phyloP scores from a whole-genome alignment of 2,329 filamentous ascomycete genomes.

The Monosporascus cannonballus region DNA sequence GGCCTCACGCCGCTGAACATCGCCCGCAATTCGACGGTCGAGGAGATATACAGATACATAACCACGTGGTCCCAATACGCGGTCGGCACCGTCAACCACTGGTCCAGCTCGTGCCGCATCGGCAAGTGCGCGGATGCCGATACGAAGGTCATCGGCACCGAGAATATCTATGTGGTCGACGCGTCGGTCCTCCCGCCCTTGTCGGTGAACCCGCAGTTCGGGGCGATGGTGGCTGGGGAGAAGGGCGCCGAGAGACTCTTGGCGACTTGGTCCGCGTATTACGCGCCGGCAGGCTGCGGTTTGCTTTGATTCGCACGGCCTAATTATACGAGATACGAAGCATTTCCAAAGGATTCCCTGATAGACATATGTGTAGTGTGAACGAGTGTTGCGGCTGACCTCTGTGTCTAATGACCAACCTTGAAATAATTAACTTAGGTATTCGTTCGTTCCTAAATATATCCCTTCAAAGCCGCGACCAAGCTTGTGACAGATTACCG shows the following conservation, averaged over 20 bases:
- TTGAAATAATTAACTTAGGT: no score
- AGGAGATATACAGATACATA: constrained; percentile 43
- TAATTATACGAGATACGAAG: no score
- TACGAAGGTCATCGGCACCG: constrained; percentile 39
- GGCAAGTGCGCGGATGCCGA: constrained; percentile 41
- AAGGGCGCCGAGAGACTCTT: constrained; percentile 43
- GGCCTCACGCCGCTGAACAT: constrained; percentile 44
- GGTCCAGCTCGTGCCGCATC: constrained; percentile 46
- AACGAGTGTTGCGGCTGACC: no score
- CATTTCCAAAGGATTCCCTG: no score
- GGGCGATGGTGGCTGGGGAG: constrained; percentile 48
- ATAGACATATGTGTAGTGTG: no score
- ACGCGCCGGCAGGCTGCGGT: no score
- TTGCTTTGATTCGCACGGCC: no score
- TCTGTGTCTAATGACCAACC: no score
- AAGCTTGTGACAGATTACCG: no score
- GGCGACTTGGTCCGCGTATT: constrained; percentile 9
- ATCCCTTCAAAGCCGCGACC: no score
- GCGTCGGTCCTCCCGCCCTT: constrained; percentile 42
- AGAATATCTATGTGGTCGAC: constrained; percentile 47
- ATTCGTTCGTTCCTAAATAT: no score
- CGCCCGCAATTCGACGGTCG: constrained; percentile 35
- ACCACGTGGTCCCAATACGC: constrained; percentile 42
- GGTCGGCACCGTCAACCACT: constrained; percentile 45
- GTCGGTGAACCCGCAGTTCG: constrained; percentile 49